Percentiles rank a stretch among this genome's conserved stretches.
Evolutionary conservation across 768 basidiomycete species (phyloP).

Genomic region (Lentinula aciculospora): DNA sequence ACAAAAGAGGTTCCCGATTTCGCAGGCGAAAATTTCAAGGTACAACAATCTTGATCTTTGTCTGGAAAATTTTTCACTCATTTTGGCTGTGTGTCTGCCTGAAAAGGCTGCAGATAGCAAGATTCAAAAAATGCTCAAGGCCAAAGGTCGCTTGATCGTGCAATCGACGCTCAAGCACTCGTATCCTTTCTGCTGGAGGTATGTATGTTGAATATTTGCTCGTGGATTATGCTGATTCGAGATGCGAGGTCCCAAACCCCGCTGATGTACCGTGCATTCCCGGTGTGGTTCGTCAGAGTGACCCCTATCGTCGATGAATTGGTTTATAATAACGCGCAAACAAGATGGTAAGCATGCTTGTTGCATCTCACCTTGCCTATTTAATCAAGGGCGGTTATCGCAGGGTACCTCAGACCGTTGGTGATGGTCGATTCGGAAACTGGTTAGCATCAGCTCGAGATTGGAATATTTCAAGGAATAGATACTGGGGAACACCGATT

Average conservation of each 20-base stretch:
- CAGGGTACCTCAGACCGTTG: conserved; percentile 89
- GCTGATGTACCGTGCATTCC: conserved; percentile 92
- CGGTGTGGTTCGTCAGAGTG: conserved; percentile 93
- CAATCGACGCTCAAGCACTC: conserved; percentile 84
- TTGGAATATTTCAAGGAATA: conserved; percentile 98
- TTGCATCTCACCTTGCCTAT: neutral
- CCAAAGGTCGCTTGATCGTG: conserved; percentile 81
- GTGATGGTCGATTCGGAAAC: conserved; percentile 91
- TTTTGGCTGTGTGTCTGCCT: neutral
- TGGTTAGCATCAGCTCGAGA: conserved; percentile 99
- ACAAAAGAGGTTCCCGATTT: conserved; percentile 90
- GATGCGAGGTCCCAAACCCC: conserved; percentile 80
- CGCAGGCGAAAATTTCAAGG: conserved; percentile 86
- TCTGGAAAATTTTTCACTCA: conserved; percentile 3
- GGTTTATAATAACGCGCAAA: conserved; percentile 84
- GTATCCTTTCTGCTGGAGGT: conserved; percentile 99
- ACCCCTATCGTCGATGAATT: conserved; percentile 80
- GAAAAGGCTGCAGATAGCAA: conserved; percentile 94
- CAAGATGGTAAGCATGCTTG: conserved; percentile 63
- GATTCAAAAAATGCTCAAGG: conserved; percentile 87
- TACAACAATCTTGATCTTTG: conserved; percentile 16
- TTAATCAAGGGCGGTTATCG: conserved; percentile 8
- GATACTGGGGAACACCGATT: conserved; percentile 98
- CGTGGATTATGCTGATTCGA: neutral
- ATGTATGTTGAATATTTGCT: conserved; percentile 5